Base-by-base conservation (phyloP, 176 grass and related monocot species). In the Rhipidocladum racemiflorum region DNA sequence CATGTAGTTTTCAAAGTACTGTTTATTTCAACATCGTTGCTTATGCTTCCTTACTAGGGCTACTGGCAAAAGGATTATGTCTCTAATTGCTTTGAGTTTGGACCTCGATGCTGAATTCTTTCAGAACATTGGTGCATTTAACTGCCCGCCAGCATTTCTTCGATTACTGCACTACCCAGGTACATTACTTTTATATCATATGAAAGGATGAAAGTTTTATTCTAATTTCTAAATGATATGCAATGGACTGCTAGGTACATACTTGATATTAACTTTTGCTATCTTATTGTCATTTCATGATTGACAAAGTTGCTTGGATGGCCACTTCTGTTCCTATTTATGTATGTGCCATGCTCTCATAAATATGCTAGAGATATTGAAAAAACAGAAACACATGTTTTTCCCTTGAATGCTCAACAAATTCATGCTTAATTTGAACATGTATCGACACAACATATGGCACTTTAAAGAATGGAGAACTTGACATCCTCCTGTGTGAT, bases 51-150 rank as follows among this genome's bases (percentile, higher is more conserved):
- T 35, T 84, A 15, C 17, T 8, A 93, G 91, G 82, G 39, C 40
- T 45, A 50, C 84, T 39, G 71, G 81, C 9, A 89, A 81, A 83
- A 88, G 30, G 65, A 74, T 90, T 76, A 7, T 91, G 13, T 87
- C 87, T 57, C 76, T 97, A 65, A 86, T 93, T 72, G 94, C 94
- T 75, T 55, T 93, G 76, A 68, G 84, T 79, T 88, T 97, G 75
- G 81, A 97, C 36, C 84, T 97, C 9, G 81, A 97, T 49, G 74
- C 81, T 80, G 75, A 87, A 32, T 89, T 61, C 90, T 93, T 62
- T 70, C 71, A 38, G 83, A 71, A 71, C 82, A 85, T 9, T 84
- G 43, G 43, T 44, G 43, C 43, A 44, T 83, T 32, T 44, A 44
- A 44, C 43, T 44, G 43, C 43, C 30, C 43, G 76, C 17, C 61